Percentiles rank a stretch among this genome's conserved stretches.
Evolutionary conservation across 768 basidiomycete species (phyloP).

Genomic region (Agrocybe pediades): DNA sequence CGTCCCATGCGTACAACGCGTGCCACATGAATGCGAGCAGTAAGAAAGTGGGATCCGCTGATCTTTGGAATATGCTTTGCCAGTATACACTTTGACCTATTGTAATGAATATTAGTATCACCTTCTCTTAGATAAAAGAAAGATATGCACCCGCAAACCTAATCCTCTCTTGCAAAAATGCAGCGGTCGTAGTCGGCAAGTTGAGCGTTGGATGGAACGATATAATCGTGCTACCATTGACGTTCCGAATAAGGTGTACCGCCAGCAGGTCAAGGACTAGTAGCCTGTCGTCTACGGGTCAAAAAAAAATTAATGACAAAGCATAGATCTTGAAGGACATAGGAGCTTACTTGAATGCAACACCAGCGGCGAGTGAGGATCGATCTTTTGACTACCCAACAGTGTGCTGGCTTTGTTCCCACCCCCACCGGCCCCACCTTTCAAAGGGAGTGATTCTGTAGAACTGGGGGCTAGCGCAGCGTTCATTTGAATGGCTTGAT

Average conservation of each 20-base stretch:
- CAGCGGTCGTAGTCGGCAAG: constrained; percentile 40
- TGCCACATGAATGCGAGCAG: constrained; percentile 60
- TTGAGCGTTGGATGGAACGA: constrained; percentile 47
- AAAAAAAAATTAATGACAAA: neutral
- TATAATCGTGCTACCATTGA: constrained; percentile 48
- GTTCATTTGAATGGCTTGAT: constrained; percentile 21
- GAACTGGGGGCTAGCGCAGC: constrained; percentile 13
- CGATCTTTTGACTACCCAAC: constrained; percentile 30
- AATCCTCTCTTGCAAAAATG: constrained; percentile 47
- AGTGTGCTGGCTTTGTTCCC: neutral
- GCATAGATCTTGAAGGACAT: neutral
- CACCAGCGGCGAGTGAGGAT: constrained; percentile 40
- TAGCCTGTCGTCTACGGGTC: constrained; percentile 24
- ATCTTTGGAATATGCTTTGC: constrained; percentile 40
- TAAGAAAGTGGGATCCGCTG: constrained; percentile 56
- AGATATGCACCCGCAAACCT: constrained; percentile 41
- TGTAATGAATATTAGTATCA: constrained; percentile 5
- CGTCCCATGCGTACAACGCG: constrained; percentile 63
- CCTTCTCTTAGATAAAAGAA: neutral
- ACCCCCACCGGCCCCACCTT: neutral
- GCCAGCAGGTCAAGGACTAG: constrained; percentile 50
- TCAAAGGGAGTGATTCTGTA: constrained; percentile 11
- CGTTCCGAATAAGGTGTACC: constrained; percentile 48
- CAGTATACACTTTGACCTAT: constrained; percentile 48
- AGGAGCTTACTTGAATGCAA: constrained; percentile 32